Conservation (phyloP, 2,329 filamentous ascomycete species). For the Pleurostoma richardsiae region DNA sequence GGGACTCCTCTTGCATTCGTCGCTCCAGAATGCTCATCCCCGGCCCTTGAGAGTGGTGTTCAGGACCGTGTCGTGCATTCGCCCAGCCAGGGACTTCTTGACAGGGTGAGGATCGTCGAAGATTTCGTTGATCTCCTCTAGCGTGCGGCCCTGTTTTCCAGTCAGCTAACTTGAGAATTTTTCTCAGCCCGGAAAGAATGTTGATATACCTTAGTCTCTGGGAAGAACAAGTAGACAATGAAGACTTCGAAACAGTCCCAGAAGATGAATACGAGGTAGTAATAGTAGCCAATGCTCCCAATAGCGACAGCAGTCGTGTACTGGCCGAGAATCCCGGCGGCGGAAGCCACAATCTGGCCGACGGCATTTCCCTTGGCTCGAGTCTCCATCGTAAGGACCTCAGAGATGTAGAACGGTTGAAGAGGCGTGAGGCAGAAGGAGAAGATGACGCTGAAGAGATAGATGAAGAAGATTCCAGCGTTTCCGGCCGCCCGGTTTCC, state of each 20-base stretch:
- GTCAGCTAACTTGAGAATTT: no score
- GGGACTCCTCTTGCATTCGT: no score
- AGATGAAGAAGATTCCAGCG: constrained; percentile 40
- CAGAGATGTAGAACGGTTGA: constrained; percentile 40
- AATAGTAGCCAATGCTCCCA: constrained; percentile 33
- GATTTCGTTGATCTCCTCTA: background rate
- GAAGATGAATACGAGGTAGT: constrained; percentile 41
- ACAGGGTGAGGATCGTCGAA: background rate
- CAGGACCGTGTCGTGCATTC: no score
- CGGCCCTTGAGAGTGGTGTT: no score
- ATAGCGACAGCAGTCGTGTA: constrained; percentile 42
- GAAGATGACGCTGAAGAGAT: constrained; percentile 43
- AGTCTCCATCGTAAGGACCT: constrained; percentile 41
- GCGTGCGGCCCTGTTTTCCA: background rate
- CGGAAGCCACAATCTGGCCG: constrained; percentile 37
- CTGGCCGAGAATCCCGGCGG: constrained; percentile 42
- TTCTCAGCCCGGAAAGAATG: no score
- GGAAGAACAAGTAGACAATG: constrained; percentile 36
- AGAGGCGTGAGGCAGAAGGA: constrained; percentile 46
- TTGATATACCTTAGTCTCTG: background rate
- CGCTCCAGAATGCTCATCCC: no score
- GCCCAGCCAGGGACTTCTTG: background rate
- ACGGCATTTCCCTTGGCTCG: constrained; percentile 41
- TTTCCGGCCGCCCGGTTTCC: constrained; percentile 22
- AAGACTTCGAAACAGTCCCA: constrained; percentile 38